Evolutionary conservation across 1,284 basidiomycete species (phyloP).

Genomic region (Microbotryum intermedium): DNA sequence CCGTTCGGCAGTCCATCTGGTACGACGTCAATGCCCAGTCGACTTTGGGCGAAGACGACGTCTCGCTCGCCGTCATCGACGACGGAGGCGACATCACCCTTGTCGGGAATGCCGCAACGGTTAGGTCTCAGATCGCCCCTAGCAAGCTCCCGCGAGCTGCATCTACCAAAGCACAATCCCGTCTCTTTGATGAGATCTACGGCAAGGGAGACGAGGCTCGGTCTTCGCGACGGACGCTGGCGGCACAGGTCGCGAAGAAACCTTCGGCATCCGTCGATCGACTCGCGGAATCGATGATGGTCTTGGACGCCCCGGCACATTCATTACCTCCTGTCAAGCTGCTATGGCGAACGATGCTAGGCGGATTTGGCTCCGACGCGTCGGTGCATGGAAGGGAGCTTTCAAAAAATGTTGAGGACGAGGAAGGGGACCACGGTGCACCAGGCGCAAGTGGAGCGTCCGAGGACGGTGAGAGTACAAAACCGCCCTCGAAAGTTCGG

Average conservation of each 20-base stretch:
- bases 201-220: constrained; percentile 6
- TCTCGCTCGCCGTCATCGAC: constrained; percentile 22
- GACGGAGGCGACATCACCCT: constrained; percentile 7
- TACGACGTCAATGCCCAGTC: constrained; percentile 4
- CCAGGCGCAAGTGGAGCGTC: background rate
- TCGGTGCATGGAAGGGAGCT: too few species aligned
- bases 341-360: constrained; percentile 19
- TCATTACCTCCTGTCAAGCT: constrained; percentile 18
- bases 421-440: background rate
- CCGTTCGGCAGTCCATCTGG: constrained; percentile 11
- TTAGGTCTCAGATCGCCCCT: constrained; percentile 1
- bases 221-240: background rate
- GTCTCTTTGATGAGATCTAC: constrained; percentile 33
- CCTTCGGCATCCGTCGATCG: background rate
- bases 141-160: constrained; percentile 8
- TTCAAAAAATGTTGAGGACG: background rate
- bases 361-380: background rate
- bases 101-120: constrained; percentile 15
- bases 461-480: background rate
- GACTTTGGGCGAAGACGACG: background rate
- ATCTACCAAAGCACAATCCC: constrained; percentile 1
- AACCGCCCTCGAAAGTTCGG: background rate
- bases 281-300: background rate
- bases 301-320: constrained; percentile 22
- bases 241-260: background rate